A percentile compares a stretch with the other conserved stretches of the same genome.
phyloP scores from a whole-genome alignment of 345 rosid species.

The Trapa incisa region DNA sequence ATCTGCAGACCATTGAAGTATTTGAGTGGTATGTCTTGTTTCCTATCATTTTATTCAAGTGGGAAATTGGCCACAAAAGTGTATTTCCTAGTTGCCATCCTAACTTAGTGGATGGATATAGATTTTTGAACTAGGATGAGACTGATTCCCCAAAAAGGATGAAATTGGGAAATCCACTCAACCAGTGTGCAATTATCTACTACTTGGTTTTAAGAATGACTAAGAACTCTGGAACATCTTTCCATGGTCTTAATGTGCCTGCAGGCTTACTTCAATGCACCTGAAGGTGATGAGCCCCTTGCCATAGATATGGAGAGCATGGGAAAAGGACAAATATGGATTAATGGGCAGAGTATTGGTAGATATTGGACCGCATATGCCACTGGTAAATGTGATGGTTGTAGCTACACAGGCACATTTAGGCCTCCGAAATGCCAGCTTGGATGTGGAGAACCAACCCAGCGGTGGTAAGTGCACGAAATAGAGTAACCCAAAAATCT shows the following conservation, averaged over 20 bases:
- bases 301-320: constrained; percentile 95
- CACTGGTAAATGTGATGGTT: constrained; percentile 59
- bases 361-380: constrained; percentile 96
- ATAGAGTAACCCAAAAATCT: not conserved
- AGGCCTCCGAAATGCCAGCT: constrained; percentile 71
- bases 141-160: too few relatives aligned
- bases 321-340: constrained; percentile 99
- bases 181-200: not conserved
- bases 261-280: constrained; percentile 80
- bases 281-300: constrained; percentile 82
- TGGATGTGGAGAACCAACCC: constrained; percentile 96
- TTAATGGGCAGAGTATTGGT: constrained; percentile 84
- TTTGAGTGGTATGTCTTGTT: too few relatives aligned
- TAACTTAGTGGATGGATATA: not conserved
- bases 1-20: too few relatives aligned
- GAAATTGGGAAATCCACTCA: not conserved
- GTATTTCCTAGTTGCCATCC: not conserved
- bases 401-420: constrained; percentile 67
- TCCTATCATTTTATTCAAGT: not conserved
- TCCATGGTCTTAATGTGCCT: not conserved
- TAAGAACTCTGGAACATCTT: not conserved
- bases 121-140: not conserved
- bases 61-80: not conserved
- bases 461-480: constrained; percentile 38
- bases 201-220: too few relatives aligned